phyloP scores from a whole-genome alignment of 208 protist genomes.

The Phytomonas sp. region DNA sequence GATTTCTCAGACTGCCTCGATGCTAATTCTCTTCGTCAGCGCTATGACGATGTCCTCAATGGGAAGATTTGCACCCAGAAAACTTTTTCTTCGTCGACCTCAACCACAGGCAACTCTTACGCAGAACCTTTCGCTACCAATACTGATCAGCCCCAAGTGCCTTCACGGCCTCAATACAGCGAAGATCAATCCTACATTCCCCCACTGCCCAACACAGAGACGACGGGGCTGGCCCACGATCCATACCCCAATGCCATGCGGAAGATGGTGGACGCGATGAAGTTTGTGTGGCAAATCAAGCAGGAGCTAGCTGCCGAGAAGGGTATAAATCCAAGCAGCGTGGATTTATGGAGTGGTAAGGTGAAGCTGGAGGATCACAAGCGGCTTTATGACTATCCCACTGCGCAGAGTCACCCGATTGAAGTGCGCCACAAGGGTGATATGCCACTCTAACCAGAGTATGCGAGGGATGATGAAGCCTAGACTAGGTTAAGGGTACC shows the following conservation, averaged over 20 bases:
- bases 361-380: constrained; percentile 80
- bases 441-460: constrained; percentile 43
- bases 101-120: constrained; percentile 10
- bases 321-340: constrained; percentile 62
- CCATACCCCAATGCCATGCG: constrained; percentile 85
- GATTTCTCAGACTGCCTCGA: constrained; percentile 89
- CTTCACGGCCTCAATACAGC: constrained; percentile 17
- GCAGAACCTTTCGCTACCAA: constrained; percentile 23
- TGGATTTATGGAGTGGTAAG: constrained; percentile 88
- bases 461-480: not conserved
- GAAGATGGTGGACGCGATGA: constrained; percentile 90
- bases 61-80: constrained; percentile 35
- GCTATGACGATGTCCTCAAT: constrained; percentile 69
- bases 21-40: constrained; percentile 66
- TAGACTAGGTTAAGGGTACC: not conserved
- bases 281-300: constrained; percentile 84
- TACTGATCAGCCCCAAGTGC: constrained; percentile 34
- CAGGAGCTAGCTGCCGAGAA: constrained; percentile 76
- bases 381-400: constrained; percentile 86
- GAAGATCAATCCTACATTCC: constrained; percentile 33
- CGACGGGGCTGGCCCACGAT: constrained; percentile 60
- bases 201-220: constrained; percentile 35
- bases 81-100: constrained; percentile 1
- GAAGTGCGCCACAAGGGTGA: constrained; percentile 89
- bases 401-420: constrained; percentile 83